Conservation (phyloP, 2,329 filamentous ascomycete genomes). For the Grosmannia clavigera region DNA sequence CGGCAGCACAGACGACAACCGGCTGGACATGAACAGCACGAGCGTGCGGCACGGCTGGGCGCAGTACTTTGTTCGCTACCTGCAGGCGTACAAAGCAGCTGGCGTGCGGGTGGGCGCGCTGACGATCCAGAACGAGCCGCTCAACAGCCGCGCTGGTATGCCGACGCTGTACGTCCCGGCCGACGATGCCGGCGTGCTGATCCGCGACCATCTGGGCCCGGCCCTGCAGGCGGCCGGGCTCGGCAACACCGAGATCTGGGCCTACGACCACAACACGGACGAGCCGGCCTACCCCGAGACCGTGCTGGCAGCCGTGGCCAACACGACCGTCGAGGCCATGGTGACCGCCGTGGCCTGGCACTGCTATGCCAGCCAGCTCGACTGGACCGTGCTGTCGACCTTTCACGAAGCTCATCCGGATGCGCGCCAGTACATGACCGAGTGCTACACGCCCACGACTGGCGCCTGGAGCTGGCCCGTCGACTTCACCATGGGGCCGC, state of each 20-base stretch:
- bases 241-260: slow-evolving; percentile 30
- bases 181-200: slow-evolving; percentile 24
- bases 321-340: not conserved
- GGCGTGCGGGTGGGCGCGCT: slow-evolving; percentile 27
- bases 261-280: slow-evolving; percentile 28
- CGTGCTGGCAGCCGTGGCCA: slow-evolving; percentile 21
- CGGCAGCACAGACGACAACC: slow-evolving; percentile 21
- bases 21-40: slow-evolving; percentile 25
- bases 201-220: slow-evolving; percentile 25
- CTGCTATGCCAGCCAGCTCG: slow-evolving; percentile 24
- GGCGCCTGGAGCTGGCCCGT: slow-evolving; percentile 25
- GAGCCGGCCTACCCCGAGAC: slow-evolving; percentile 24
- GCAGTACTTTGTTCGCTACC: slow-evolving; percentile 29
- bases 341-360: slow-evolving; percentile 27
- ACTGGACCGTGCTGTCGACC: slow-evolving; percentile 24
- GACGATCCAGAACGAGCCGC: slow-evolving; percentile 32
- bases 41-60: slow-evolving; percentile 16
- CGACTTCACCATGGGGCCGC: slow-evolving; percentile 35
- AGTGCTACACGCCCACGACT: slow-evolving; percentile 29
- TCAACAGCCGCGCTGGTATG: slow-evolving; percentile 19
- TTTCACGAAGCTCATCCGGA: slow-evolving; percentile 28
- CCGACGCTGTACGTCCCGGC: not conserved
- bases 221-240: slow-evolving; percentile 26
- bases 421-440: slow-evolving; percentile 34
- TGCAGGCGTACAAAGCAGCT: slow-evolving; percentile 23